Evolutionary conservation across 768 basidiomycete species (phyloP).

Genomic region (Phylloporus rhodoxanthus): DNA sequence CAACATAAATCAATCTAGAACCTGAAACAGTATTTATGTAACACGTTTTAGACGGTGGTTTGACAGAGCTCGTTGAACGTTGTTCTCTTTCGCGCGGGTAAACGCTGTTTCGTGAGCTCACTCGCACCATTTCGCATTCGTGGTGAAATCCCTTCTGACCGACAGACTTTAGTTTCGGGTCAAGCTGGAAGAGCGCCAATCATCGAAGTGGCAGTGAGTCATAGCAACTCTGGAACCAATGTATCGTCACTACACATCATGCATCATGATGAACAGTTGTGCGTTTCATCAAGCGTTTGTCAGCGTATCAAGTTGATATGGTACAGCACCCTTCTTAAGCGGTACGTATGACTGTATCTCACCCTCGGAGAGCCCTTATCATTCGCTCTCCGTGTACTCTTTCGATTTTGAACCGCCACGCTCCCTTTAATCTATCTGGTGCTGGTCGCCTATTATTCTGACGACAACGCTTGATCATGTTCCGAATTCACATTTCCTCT

Average conservation of each 20-base stretch:
- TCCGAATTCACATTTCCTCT: slow-evolving; percentile 12
- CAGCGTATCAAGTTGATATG: not conserved
- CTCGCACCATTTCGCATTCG: not conserved
- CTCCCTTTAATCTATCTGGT: slow-evolving; percentile 1
- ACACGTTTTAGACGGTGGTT: too few species aligned
- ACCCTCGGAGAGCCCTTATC: not conserved
- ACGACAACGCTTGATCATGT: slow-evolving; percentile 6
- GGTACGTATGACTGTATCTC: not conserved
- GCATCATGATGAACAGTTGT: not conserved
- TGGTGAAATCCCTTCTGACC: not conserved
- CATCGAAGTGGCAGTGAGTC: not conserved
- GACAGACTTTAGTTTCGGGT: not conserved
- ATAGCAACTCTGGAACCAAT: not conserved
- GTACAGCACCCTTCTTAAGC: slow-evolving; percentile 9
- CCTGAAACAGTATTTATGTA: not conserved
- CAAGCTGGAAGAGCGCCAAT: not conserved
- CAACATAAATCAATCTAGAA: too few species aligned
- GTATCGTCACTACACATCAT: too few species aligned
- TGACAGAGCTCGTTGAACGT: too few species aligned
- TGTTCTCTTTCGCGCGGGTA: not conserved
- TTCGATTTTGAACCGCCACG: not conserved
- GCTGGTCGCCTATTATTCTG: slow-evolving; percentile 11
- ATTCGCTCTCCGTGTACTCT: not conserved
- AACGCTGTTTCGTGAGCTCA: not conserved
- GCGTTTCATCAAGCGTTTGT: not conserved